These are phyloP conservation scores for Alnus rubra DNA, from an alignment of 306 rosid genomes.

Conservation along the genomic window DNA sequence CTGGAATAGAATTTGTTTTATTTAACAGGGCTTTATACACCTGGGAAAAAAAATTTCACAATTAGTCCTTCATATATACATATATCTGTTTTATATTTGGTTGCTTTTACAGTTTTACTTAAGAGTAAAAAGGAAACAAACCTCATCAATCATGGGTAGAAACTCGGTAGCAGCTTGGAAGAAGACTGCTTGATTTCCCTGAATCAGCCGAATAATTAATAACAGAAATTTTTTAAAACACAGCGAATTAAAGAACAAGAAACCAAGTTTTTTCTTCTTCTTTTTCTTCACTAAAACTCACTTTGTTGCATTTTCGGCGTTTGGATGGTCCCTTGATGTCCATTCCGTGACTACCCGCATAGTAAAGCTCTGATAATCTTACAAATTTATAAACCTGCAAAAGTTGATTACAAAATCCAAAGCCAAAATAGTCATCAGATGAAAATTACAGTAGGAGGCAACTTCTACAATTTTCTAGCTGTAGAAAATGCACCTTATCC, in stretches of 20 bases:
- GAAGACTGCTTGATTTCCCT: slow-evolving; percentile 56
- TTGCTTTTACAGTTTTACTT: neutral
- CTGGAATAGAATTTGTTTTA: slow-evolving; percentile 70
- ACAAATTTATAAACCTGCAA: slow-evolving; percentile 79
- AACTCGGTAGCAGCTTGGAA: slow-evolving; percentile 88
- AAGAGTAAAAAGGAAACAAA: slow-evolving; percentile 24
- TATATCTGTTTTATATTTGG: neutral
- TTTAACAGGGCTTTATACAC: slow-evolving; percentile 63
- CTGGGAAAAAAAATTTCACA: slow-evolving; percentile 30
- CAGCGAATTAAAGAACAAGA: slow-evolving; percentile 11
- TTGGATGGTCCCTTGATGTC: slow-evolving; percentile 89
- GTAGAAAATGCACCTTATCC: slow-evolving; percentile 67
- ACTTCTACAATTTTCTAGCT: neutral
- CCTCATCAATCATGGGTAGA: slow-evolving; percentile 86
- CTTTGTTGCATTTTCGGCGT: slow-evolving; percentile 46
- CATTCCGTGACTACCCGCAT: slow-evolving; percentile 99
- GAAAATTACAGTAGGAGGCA: neutral
- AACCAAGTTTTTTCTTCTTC: slow-evolving; percentile 4
- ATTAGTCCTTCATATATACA: slow-evolving; percentile 11
- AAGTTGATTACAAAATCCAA: neutral
- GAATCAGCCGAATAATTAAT: slow-evolving; percentile 2
- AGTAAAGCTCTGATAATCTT: slow-evolving; percentile 69
- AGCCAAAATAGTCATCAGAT: neutral
- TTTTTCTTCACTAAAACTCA: slow-evolving; percentile 26
- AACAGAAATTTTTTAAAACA: slow-evolving; percentile 3